phyloP scores from a whole-genome alignment of 73 alveolate genomes.

The Effrenium voratum region DNA sequence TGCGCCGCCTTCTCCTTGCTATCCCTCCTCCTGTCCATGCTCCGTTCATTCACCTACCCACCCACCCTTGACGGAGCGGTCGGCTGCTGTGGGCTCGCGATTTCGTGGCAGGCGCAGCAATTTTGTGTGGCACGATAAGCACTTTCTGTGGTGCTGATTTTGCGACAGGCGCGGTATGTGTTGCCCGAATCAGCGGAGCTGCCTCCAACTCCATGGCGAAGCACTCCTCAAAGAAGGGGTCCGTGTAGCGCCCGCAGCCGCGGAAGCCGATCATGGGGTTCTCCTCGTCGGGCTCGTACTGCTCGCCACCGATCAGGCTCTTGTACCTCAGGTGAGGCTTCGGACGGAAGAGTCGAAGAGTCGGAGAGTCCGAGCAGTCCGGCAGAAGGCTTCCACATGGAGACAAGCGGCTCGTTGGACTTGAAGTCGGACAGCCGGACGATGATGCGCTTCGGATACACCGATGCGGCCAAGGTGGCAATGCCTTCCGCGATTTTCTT shows the following conservation, averaged over 20 bases:
- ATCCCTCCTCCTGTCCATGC: too few relatives aligned
- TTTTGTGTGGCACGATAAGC: too few relatives aligned
- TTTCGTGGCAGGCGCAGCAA: too few relatives aligned
- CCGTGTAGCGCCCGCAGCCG: slow-evolving; percentile 83
- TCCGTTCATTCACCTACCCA: too few relatives aligned
- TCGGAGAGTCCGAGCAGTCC: not conserved
- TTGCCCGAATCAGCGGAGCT: too few relatives aligned
- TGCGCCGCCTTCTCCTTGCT: too few relatives aligned
- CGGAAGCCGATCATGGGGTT: slow-evolving; percentile 94
- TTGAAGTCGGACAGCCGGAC: slow-evolving; percentile 94
- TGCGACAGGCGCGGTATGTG: too few relatives aligned
- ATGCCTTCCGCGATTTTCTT: slow-evolving; percentile 88
- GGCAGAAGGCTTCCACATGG: not conserved
- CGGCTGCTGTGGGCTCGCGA: too few relatives aligned
- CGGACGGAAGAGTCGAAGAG: not conserved
- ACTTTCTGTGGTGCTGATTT: too few relatives aligned
- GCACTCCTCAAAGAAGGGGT: slow-evolving; percentile 93
- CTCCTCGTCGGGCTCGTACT: slow-evolving; percentile 90
- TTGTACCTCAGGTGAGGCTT: slow-evolving; percentile 17
- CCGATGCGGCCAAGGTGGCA: slow-evolving; percentile 86
- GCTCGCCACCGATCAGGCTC: slow-evolving; percentile 93
- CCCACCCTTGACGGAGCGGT: too few relatives aligned
- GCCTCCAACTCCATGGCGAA: slow-evolving; percentile 91
- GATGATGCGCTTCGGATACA: slow-evolving; percentile 93
- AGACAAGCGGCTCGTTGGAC: slow-evolving; percentile 62